These are phyloP conservation scores for Byssoonygena ceratinophila DNA, from an alignment of 2,329 filamentous ascomycete species.

Conservation along the genomic window DNA sequence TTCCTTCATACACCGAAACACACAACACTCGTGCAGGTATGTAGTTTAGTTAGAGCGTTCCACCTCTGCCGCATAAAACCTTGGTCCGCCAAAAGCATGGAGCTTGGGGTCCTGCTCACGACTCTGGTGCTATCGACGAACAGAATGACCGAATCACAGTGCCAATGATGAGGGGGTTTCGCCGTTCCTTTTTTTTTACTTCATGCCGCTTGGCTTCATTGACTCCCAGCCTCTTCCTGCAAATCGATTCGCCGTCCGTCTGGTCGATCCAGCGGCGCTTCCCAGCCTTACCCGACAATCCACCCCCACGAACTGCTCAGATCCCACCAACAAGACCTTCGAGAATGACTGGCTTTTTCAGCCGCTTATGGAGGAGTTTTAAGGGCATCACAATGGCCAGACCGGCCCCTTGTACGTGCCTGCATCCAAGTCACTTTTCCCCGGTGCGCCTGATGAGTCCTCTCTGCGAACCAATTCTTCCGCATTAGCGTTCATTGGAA, in stretches of 20 bases:
- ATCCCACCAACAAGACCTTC: constrained; percentile 7
- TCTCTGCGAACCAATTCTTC: neutral
- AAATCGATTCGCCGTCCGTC: constrained; percentile 2
- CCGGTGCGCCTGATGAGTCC: neutral
- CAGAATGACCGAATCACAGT: too few relatives aligned
- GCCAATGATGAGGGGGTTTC: neutral
- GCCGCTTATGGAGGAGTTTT: neutral
- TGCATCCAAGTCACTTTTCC: neutral
- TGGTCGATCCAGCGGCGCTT: constrained; percentile 6
- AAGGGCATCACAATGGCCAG: neutral
- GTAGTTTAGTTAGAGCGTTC: too few relatives aligned
- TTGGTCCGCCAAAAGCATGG: too few relatives aligned
- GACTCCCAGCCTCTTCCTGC: neutral
- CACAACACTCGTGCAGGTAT: neutral
- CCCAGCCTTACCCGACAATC: constrained; percentile 9
- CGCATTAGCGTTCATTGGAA: neutral
- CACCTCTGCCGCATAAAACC: too few relatives aligned
- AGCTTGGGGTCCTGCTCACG: too few relatives aligned
- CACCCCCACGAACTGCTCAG: neutral
- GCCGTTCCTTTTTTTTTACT: neutral
- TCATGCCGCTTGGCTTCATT: neutral
- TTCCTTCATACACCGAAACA: neutral
- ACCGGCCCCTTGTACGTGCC: neutral
- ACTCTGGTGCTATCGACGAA: too few relatives aligned
- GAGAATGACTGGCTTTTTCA: constrained; percentile 1